These are phyloP conservation scores for Pyrenophora teres DNA, from an alignment of 2,329 filamentous ascomycete species.

Conservation along the genomic window DNA sequence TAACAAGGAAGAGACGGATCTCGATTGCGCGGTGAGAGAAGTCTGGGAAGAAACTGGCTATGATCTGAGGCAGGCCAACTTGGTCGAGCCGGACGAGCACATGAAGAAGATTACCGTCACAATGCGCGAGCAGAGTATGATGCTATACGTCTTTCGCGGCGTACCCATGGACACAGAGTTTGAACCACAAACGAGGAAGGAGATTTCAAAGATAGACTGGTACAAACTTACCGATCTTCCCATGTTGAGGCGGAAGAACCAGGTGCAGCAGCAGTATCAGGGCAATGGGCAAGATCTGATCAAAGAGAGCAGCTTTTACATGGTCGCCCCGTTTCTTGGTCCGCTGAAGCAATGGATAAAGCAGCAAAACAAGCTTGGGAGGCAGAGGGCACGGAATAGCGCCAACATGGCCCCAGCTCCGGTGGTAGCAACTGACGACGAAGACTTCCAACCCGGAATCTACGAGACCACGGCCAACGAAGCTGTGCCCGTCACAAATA, in stretches of 20 bases:
- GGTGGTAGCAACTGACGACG: conserved; percentile 36
- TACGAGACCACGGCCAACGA: conserved; percentile 38
- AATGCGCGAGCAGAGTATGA: conserved; percentile 91
- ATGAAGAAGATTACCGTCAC: conserved; percentile 86
- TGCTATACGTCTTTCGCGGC: conserved; percentile 87
- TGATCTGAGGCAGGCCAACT: conserved; percentile 74
- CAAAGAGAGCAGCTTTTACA: conserved; percentile 90
- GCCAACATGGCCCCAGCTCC: conserved; percentile 23
- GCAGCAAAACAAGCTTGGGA: conserved; percentile 78
- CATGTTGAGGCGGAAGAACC: conserved; percentile 70
- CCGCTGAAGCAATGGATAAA: conserved; percentile 88
- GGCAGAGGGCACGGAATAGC: conserved; percentile 48
- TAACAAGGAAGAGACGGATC: conserved; percentile 92
- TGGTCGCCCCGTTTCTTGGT: conserved; percentile 91
- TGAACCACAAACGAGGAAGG: conserved; percentile 88
- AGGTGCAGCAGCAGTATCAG: conserved; percentile 60
- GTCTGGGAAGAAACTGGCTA: conserved; percentile 96
- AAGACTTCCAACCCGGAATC: conserved; percentile 34
- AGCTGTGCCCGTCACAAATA: conserved; percentile 9
- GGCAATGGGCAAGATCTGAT: conserved; percentile 57
- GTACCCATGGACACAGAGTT: conserved; percentile 87
- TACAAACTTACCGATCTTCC: conserved; percentile 88
- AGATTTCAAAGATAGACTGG: conserved; percentile 97
- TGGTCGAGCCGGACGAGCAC: conserved; percentile 70
- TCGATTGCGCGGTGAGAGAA: conserved; percentile 91